These are phyloP conservation scores for Scedosporium aurantiacum DNA, from an alignment of 2,329 filamentous ascomycete genomes.

Conservation along the genomic window DNA sequence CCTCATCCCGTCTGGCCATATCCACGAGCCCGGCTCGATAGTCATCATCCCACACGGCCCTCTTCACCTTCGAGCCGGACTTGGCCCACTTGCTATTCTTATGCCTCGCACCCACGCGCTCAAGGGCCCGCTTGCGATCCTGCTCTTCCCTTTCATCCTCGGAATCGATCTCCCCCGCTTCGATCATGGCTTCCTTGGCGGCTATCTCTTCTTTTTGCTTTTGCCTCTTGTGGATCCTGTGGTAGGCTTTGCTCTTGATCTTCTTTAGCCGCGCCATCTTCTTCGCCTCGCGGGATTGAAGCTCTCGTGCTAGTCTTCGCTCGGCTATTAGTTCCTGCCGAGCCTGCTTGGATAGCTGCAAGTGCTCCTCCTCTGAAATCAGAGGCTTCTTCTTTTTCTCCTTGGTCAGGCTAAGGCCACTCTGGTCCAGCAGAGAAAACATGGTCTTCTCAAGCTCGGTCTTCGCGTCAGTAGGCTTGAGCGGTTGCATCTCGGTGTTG, in stretches of 20 bases:
- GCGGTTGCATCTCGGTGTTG: slow-evolving; percentile 53
- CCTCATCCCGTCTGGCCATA: slow-evolving; percentile 72
- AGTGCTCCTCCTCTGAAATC: slow-evolving; percentile 57
- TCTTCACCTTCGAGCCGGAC: slow-evolving; percentile 64
- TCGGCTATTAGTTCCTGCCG: slow-evolving; percentile 62
- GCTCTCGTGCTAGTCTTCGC: slow-evolving; percentile 68
- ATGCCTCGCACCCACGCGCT: slow-evolving; percentile 76
- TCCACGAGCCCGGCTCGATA: slow-evolving; percentile 68
- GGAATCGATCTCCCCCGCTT: slow-evolving; percentile 50
- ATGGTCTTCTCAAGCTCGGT: slow-evolving; percentile 82
- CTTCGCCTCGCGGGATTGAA: slow-evolving; percentile 80
- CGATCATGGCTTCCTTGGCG: slow-evolving; percentile 38
- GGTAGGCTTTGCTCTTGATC: slow-evolving; percentile 96
- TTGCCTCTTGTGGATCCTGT: slow-evolving; percentile 79
- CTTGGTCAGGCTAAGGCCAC: slow-evolving; percentile 53
- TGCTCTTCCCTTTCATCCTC: slow-evolving; percentile 52
- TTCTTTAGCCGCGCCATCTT: slow-evolving; percentile 91
- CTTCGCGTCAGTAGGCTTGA: slow-evolving; percentile 51
- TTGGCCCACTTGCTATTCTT: slow-evolving; percentile 90
- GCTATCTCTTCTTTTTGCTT: slow-evolving; percentile 42
- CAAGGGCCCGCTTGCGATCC: slow-evolving; percentile 68
- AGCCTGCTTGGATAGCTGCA: slow-evolving; percentile 62
- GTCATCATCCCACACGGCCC: slow-evolving; percentile 80
- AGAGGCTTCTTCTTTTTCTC: slow-evolving; percentile 41
- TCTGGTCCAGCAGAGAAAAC: slow-evolving; percentile 79